phyloP scores from a whole-genome alignment of 192 early-diverging fungal genomes.

The Entophlyctis luteolus region DNA sequence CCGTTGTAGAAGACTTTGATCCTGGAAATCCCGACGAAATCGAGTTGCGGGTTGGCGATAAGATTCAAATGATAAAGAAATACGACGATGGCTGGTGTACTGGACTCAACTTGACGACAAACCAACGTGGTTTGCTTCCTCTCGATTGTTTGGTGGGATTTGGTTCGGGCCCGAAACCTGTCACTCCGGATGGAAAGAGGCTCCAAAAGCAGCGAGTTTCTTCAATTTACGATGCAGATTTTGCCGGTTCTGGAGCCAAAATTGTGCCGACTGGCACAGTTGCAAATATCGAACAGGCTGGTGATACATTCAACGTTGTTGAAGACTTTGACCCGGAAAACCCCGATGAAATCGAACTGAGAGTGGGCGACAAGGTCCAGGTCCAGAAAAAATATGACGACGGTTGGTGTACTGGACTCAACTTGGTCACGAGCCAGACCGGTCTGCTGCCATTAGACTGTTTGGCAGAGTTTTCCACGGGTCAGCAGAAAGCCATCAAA shows the following conservation, averaged over 20 bases:
- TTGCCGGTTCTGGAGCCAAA: neutral
- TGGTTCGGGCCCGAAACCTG: neutral
- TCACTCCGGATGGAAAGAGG: neutral
- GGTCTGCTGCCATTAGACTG: slow-evolving; percentile 16
- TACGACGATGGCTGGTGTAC: slow-evolving; percentile 6
- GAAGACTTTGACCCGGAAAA: slow-evolving; percentile 15
- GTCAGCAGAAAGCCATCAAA: neutral
- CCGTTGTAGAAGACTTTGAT: neutral
- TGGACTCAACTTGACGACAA: neutral
- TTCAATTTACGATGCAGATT: neutral
- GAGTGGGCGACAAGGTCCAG: slow-evolving; percentile 5
- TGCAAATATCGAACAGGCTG: neutral
- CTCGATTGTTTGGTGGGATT: neutral
- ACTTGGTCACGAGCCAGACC: neutral
- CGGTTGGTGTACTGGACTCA: slow-evolving; percentile 18
- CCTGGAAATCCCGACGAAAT: slow-evolving; percentile 20
- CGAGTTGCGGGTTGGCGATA: slow-evolving; percentile 16
- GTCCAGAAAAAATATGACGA: neutral
- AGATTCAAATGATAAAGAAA: neutral
- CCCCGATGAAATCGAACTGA: slow-evolving; percentile 12
- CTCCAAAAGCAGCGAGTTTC: slow-evolving; percentile 11
- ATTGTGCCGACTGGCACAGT: neutral
- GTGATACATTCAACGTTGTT: neutral
- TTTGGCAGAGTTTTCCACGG: neutral
- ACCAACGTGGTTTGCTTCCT: neutral